Evolutionary conservation across 2,329 filamentous ascomycete genomes (phyloP).

Genomic region (Septoria petroselini): DNA sequence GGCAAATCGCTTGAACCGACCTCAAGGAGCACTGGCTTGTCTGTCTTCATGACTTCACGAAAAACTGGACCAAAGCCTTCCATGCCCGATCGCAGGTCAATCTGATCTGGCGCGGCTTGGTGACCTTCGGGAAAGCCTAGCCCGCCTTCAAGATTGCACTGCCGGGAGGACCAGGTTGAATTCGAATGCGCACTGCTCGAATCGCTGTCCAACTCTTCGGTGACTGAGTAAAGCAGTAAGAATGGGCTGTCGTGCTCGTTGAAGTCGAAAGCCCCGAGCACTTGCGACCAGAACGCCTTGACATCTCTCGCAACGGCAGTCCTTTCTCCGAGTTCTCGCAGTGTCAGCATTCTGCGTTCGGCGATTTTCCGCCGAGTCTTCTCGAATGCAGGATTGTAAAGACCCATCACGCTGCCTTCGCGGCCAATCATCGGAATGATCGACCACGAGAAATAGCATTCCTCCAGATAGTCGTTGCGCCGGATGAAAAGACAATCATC

Average conservation of each 20-base stretch:
- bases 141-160: conserved; percentile 67
- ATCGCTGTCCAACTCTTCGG: conserved; percentile 68
- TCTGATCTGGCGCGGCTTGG: conserved; percentile 54
- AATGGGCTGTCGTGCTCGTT: conserved; percentile 76
- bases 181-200: conserved; percentile 68
- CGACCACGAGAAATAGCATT: conserved; percentile 80
- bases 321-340: conserved; percentile 73
- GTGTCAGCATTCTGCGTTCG: conserved; percentile 73
- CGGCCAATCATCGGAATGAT: conserved; percentile 73
- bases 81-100: conserved; percentile 68
- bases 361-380: conserved; percentile 76
- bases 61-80: conserved; percentile 75
- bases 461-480: conserved; percentile 68
- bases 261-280: conserved; percentile 65
- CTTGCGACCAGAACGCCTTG: conserved; percentile 69
- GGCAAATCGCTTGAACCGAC: conserved; percentile 65
- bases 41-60: conserved; percentile 68
- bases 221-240: conserved; percentile 71
- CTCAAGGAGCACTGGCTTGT: conserved; percentile 65
- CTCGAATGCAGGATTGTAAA: conserved; percentile 79
- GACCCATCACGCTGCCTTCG: conserved; percentile 68
- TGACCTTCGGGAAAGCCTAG: conserved; percentile 67
- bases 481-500: conserved; percentile 73
- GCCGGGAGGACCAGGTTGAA: conserved; percentile 59
- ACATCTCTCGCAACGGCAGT: conserved; percentile 71